These are phyloP conservation scores for Lycium barbarum DNA, from an alignment of 257 asterid genomes.

Conservation along the genomic window DNA sequence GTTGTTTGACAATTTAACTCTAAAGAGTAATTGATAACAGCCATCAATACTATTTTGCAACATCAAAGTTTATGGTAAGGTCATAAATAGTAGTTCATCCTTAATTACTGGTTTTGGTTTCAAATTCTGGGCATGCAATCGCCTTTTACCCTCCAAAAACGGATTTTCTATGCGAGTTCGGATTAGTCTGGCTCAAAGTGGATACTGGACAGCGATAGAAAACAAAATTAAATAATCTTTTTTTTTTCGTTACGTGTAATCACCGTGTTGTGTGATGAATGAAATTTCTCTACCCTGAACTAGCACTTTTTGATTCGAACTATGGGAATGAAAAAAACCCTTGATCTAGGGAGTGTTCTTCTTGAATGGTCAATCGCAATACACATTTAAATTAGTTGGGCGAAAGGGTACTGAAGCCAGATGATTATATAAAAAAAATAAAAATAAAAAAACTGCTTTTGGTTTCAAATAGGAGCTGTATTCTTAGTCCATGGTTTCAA, in stretches of 20 bases:
- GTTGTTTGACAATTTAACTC: neutral
- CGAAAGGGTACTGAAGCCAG: neutral
- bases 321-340: neutral
- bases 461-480: neutral
- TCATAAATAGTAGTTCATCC: neutral
- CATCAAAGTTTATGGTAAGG: neutral
- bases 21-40: neutral
- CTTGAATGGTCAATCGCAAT: neutral
- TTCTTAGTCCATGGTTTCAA: conserved; percentile 5
- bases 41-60: neutral
- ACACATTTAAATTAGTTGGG: neutral
- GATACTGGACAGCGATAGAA: neutral
- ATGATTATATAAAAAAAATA: neutral
- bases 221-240: neutral
- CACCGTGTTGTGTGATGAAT: neutral
- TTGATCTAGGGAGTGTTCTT: neutral
- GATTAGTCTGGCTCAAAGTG: too few relatives aligned
- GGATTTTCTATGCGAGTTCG: neutral
- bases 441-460: neutral
- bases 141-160: neutral
- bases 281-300: neutral
- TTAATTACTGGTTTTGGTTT: neutral
- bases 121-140: neutral
- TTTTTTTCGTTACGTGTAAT: neutral
- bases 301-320: neutral